Evolutionary conservation across 176 grass and related monocot species (phyloP).

Genomic region (Chrysopogon serrulatus): DNA sequence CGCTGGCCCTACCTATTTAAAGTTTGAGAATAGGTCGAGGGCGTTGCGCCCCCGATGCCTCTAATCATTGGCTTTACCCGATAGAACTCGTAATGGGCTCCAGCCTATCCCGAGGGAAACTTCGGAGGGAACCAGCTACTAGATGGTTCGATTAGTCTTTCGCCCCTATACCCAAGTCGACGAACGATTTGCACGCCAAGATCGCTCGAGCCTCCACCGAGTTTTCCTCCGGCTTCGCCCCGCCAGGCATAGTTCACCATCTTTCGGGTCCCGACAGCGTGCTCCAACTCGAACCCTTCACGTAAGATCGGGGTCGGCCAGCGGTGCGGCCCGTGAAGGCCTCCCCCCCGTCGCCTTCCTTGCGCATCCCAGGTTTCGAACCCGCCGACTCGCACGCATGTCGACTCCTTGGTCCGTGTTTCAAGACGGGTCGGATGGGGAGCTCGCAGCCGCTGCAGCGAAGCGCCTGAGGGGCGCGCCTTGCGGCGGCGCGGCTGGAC

Average conservation of each 20-base stretch:
- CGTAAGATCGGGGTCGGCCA: slow-evolving; percentile 56
- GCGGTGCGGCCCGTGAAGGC: slow-evolving; percentile 17
- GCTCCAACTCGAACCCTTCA: slow-evolving; percentile 81
- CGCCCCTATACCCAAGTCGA: slow-evolving; percentile 32
- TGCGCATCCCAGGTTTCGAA: too few species aligned
- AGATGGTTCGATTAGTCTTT: slow-evolving; percentile 53
- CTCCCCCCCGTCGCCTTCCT: too few species aligned
- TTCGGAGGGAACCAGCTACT: slow-evolving; percentile 46
- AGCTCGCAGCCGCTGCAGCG: too few species aligned
- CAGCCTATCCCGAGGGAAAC: slow-evolving; percentile 58
- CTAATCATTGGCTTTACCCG: slow-evolving; percentile 56
- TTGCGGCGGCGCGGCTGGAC: too few species aligned
- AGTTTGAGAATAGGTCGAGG: slow-evolving; percentile 89
- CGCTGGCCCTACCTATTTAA: slow-evolving; percentile 85
- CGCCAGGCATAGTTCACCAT: slow-evolving; percentile 66
- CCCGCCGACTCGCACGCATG: too few species aligned
- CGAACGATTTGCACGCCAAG: too few species aligned
- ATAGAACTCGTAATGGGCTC: slow-evolving; percentile 50
- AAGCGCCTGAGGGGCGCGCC: too few species aligned
- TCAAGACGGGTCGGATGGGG: slow-evolving; percentile 61
- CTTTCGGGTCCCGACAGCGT: slow-evolving; percentile 59
- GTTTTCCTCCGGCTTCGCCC: too few species aligned
- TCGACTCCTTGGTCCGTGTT: slow-evolving; percentile 71
- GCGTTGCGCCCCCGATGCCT: slow-evolving; percentile 42
- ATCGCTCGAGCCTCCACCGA: too few species aligned